Conservation (phyloP, 306 rosid genomes). For the Chamaecrista fasciculata region DNA sequence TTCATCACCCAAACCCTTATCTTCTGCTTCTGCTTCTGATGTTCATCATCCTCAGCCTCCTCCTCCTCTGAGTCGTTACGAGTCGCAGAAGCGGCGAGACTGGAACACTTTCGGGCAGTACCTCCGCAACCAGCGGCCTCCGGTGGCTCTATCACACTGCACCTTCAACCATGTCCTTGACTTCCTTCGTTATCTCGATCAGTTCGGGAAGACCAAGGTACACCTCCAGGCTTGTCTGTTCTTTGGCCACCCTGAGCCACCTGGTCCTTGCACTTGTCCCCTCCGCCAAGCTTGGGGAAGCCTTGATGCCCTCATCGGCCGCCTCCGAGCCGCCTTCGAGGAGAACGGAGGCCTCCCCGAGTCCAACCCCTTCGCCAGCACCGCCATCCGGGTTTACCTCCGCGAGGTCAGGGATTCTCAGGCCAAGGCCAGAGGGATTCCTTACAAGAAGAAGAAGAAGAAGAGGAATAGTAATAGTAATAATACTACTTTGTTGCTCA, state of each 20-base stretch:
- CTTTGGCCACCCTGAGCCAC: conserved; percentile 90
- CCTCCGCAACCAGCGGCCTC: conserved; percentile 80
- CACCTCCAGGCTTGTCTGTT: conserved; percentile 88
- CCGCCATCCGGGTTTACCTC: conserved; percentile 77
- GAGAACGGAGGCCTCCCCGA: conserved; percentile 85
- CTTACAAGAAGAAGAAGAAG: conserved; percentile 96
- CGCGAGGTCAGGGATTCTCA: conserved; percentile 88
- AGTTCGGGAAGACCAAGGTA: conserved; percentile 95
- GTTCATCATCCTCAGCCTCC: conserved; percentile 39
- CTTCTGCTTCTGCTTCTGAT: background rate
- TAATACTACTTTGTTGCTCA: background rate
- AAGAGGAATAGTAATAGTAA: background rate
- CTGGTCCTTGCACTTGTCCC: conserved; percentile 91
- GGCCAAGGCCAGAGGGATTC: conserved; percentile 94
- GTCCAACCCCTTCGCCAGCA: conserved; percentile 81
- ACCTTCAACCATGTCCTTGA: conserved; percentile 83
- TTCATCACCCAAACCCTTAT: no score
- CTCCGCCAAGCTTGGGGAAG: conserved; percentile 95
- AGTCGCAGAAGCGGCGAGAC: conserved; percentile 89
- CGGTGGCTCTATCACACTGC: conserved; percentile 78
- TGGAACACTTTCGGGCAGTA: conserved; percentile 98
- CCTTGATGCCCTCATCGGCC: conserved; percentile 91
- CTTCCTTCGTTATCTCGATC: conserved; percentile 81
- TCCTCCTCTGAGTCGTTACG: conserved; percentile 66
- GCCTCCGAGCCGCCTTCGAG: conserved; percentile 91